These are phyloP conservation scores for Penicillium argentinense DNA, from an alignment of 495 filamentous ascomycete genomes.

Conservation along the genomic window DNA sequence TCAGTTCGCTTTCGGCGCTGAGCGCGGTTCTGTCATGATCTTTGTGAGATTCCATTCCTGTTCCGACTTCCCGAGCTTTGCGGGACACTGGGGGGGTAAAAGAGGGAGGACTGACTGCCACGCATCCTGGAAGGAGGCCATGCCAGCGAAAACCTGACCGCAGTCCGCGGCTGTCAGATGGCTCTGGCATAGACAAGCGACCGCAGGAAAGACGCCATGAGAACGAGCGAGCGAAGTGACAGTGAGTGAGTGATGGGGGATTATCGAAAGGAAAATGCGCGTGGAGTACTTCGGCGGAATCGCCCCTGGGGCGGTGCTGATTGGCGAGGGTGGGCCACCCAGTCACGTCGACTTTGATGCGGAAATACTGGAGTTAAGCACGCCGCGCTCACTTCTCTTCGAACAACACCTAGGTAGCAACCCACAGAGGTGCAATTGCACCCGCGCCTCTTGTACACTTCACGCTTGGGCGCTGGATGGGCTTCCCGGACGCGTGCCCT, in stretches of 20 bases:
- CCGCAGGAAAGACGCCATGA: slow-evolving; percentile 45
- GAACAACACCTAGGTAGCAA: too few species aligned
- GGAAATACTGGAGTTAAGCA: too few species aligned
- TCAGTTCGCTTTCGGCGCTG: slow-evolving; percentile 47
- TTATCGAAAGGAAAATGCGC: slow-evolving; percentile 13
- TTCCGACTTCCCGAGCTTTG: neutral
- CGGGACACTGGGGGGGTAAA: neutral
- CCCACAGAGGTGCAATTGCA: too few species aligned
- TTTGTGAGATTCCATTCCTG: slow-evolving; percentile 17
- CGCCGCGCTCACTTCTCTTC: too few species aligned
- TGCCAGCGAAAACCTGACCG: slow-evolving; percentile 45
- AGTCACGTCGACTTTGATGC: neutral
- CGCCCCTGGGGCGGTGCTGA: neutral
- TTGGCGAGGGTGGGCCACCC: neutral
- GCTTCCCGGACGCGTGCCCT: neutral
- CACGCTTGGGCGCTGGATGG: neutral
- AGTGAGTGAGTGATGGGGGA: slow-evolving; percentile 6
- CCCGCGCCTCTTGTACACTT: neutral
- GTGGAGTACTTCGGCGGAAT: slow-evolving; percentile 20
- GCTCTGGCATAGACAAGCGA: slow-evolving; percentile 45
- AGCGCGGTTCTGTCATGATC: slow-evolving; percentile 41
- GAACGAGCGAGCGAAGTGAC: slow-evolving; percentile 18
- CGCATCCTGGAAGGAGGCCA: slow-evolving; percentile 51
- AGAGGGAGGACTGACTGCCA: slow-evolving; percentile 47
- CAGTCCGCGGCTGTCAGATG: slow-evolving; percentile 57